Conservation (phyloP, 208 protist species). For the Tritrichomonas foetus region DNA sequence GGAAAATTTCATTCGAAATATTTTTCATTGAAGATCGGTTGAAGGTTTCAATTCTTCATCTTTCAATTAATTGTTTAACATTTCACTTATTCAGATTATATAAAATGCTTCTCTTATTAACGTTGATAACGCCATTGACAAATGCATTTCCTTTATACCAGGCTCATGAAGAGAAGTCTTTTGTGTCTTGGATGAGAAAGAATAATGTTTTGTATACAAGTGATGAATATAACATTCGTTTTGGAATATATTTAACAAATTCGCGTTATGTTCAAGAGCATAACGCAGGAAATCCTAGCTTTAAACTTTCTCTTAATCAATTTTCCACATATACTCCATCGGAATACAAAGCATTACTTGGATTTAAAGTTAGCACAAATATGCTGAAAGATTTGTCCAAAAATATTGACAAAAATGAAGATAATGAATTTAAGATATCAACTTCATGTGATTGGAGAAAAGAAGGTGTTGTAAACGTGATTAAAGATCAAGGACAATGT, state of each 20-base stretch:
- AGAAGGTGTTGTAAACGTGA: background rate
- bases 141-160: too few species aligned
- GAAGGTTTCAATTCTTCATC: too few species aligned
- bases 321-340: background rate
- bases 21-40: too few species aligned
- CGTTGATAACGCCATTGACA: too few species aligned
- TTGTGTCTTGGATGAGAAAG: background rate
- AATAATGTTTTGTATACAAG: background rate
- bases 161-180: background rate
- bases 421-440: too few species aligned
- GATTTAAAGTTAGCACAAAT: too few species aligned
- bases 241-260: background rate
- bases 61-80: too few species aligned
- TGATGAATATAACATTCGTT: background rate
- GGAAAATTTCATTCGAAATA: too few species aligned
- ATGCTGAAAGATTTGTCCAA: too few species aligned
- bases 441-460: background rate
- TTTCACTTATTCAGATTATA: too few species aligned
- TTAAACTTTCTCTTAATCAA: background rate
- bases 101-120: too few species aligned
- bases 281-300: background rate
- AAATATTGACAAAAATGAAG: too few species aligned
- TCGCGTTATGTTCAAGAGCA: background rate
- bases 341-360: background rate
- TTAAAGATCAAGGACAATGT: conserved; percentile 29